These are phyloP conservation scores for Kwoniella sp. DNA, from an alignment of 768 basidiomycete genomes.

Conservation along the genomic window DNA sequence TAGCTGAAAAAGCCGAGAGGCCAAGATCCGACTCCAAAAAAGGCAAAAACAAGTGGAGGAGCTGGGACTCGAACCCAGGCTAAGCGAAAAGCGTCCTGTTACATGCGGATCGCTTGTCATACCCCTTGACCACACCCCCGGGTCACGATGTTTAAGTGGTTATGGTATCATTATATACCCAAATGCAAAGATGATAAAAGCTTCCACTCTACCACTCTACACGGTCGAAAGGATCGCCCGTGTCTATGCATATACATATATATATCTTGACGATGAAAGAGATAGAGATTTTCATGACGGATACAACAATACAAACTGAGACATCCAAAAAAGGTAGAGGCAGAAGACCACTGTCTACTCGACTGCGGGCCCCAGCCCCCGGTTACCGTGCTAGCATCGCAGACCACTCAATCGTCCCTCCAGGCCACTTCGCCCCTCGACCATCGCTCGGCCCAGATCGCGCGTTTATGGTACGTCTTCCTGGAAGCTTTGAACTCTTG, in stretches of 20 bases:
- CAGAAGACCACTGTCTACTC: too few species aligned
- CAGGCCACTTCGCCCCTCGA: constrained; percentile 79
- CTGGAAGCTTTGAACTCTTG: constrained; percentile 81
- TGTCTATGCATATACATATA: too few species aligned
- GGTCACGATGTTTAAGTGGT: neutral
- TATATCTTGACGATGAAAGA: neutral
- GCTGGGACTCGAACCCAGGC: constrained; percentile 30
- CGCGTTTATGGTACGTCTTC: constrained; percentile 90
- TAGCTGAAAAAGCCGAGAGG: too few species aligned
- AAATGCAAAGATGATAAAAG: too few species aligned
- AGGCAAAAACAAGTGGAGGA: constrained; percentile 18
- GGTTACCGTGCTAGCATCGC: too few species aligned
- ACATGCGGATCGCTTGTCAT: constrained; percentile 29
- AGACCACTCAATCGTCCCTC: constrained; percentile 71
- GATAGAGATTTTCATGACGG: neutral
- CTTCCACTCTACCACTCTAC: too few species aligned
- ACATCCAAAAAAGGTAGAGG: too few species aligned
- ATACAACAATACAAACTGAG: neutral
- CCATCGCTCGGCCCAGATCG: constrained; percentile 89
- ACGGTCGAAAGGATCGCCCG: too few species aligned
- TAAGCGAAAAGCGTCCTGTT: constrained; percentile 19
- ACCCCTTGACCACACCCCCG: constrained; percentile 30
- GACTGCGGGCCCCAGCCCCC: too few species aligned
- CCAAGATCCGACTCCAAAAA: neutral
- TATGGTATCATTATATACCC: neutral